Percentiles rank a stretch among this genome's conserved stretches.
phyloP scores from a whole-genome alignment of 768 basidiomycete genomes.

The Candolleomyces aberdarensis region DNA sequence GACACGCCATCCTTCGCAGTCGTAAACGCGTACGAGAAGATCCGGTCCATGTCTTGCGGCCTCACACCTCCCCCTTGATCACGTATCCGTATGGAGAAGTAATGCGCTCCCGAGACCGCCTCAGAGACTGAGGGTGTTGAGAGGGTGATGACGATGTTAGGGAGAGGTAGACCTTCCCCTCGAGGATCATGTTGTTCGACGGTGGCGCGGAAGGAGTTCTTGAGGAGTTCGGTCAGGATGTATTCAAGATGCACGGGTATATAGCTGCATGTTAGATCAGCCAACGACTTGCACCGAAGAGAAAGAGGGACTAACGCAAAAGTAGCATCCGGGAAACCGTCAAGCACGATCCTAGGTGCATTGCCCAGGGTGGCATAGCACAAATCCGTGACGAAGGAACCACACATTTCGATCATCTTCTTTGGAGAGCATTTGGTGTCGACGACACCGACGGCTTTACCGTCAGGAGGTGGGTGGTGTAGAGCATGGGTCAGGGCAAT shows the following conservation, averaged over 20 bases:
- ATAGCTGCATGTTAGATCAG: constrained; percentile 49
- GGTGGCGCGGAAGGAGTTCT: constrained; percentile 89
- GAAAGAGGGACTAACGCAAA: constrained; percentile 63
- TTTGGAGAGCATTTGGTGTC: constrained; percentile 69
- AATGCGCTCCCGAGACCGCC: constrained; percentile 30
- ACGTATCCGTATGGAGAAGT: constrained; percentile 74
- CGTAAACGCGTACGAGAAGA: constrained; percentile 92
- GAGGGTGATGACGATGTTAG: constrained; percentile 71
- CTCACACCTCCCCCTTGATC: constrained; percentile 88
- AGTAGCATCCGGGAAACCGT: constrained; percentile 66
- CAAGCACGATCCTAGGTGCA: constrained; percentile 62
- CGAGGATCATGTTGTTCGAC: constrained; percentile 66
- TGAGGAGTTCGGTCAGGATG: constrained; percentile 85
- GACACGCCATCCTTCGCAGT: constrained; percentile 61
- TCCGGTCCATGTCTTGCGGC: constrained; percentile 66
- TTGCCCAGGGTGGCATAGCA: constrained; percentile 83
- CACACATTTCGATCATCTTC: constrained; percentile 74
- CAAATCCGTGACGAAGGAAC: constrained; percentile 78
- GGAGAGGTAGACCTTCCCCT: constrained; percentile 35
- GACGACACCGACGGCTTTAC: constrained; percentile 66
- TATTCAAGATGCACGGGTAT: constrained; percentile 91
- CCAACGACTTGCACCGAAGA: no score
- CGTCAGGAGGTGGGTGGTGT: constrained; percentile 32
- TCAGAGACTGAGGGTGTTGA: constrained; percentile 45
- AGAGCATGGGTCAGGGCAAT: constrained; percentile 77